Evolutionary conservation across 2,329 filamentous ascomycete species (phyloP), one percentile per base, ranked within the genome.

Genomic region (Aspergillus transmontanensis): DNA sequence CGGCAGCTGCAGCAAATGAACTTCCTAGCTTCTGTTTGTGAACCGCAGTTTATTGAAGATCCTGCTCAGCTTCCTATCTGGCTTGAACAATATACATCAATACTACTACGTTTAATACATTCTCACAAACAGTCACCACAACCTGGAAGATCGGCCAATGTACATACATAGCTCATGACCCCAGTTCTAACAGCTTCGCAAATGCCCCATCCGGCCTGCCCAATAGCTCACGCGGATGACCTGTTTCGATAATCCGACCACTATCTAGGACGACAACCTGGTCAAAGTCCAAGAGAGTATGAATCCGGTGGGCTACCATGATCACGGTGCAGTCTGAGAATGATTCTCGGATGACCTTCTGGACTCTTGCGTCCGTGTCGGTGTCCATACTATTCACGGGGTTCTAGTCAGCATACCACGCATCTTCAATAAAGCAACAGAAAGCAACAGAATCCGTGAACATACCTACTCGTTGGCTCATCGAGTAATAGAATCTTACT

Each of bases 391-490:
- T 54, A 23, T 14, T 1, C n/a, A n/a, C 73, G 50, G 71, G 64
- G 43, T 0, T 36, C 4, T 57, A 21, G 54, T 57, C 7, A 21
- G 36, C 19, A 21, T 28, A 21, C 21, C 21, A 21, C 7, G 14
- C 34, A 6, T 2, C 0, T 28, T 32, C 0, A 30, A 57, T n/a
- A n/a, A n/a, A n/a, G 54, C n/a, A 32, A 36, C 14, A 26, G n/a
- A 6, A 34, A 43, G 34, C 10, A 43, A 30, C 1, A 6, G 50
- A 53, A 53, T 9, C 30, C 11, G 41, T 51, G 30, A 11, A 55
- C 59, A 32, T 66, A 71, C 67, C 62, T 72, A 62, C 66, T 70
- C 7, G 65, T 71, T 19, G 65, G 63, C 54, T 73, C 71, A 59
- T 73, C 71, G 2, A 73, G 50, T 7, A 73, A 55, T 9, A 73